Evolutionary conservation across 306 rosid species (phyloP).

Genomic region (Crataegus laevigata): DNA sequence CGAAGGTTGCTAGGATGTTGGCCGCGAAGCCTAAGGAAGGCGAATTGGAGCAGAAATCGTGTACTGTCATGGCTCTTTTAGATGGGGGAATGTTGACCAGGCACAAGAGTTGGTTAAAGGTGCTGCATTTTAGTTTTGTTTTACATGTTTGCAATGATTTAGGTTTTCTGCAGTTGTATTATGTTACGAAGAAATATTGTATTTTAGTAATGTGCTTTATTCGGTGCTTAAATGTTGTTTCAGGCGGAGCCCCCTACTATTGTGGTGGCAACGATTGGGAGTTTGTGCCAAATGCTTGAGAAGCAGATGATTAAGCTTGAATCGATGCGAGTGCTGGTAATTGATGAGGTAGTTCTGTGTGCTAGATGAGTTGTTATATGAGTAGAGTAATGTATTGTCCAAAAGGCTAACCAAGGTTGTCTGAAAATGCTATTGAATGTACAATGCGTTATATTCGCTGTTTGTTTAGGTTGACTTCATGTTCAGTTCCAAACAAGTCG

Average conservation of each 20-base stretch:
- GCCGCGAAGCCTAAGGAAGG: slow-evolving; percentile 53
- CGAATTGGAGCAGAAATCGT: slow-evolving; percentile 50
- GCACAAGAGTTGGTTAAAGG: slow-evolving; percentile 94
- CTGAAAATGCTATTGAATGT: background rate
- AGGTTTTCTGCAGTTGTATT: background rate
- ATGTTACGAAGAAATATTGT: slow-evolving; percentile 1
- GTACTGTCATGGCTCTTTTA: slow-evolving; percentile 81
- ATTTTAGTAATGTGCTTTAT: slow-evolving; percentile 1
- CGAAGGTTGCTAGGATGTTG: slow-evolving; percentile 79
- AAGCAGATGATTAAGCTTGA: slow-evolving; percentile 51
- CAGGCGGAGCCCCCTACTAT: slow-evolving; percentile 91
- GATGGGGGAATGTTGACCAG: slow-evolving; percentile 91
- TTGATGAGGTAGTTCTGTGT: slow-evolving; percentile 63
- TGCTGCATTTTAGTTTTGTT: slow-evolving; percentile 12
- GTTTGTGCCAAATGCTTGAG: slow-evolving; percentile 86
- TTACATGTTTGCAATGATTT: background rate
- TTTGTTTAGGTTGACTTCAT: slow-evolving; percentile 78
- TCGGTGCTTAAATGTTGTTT: slow-evolving; percentile 27
- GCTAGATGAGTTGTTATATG: background rate
- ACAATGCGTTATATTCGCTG: background rate
- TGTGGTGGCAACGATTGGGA: slow-evolving; percentile 75
- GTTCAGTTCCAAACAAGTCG: slow-evolving; percentile 80
- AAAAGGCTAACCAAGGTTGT: background rate
- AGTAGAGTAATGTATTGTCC: background rate
- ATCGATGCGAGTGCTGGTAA: slow-evolving; percentile 60